Percentiles rank a stretch among this genome's conserved stretches.
Evolutionary conservation across 108 stramenopile species (phyloP).

Genomic region (Fragilariopsis cylindrus): DNA sequence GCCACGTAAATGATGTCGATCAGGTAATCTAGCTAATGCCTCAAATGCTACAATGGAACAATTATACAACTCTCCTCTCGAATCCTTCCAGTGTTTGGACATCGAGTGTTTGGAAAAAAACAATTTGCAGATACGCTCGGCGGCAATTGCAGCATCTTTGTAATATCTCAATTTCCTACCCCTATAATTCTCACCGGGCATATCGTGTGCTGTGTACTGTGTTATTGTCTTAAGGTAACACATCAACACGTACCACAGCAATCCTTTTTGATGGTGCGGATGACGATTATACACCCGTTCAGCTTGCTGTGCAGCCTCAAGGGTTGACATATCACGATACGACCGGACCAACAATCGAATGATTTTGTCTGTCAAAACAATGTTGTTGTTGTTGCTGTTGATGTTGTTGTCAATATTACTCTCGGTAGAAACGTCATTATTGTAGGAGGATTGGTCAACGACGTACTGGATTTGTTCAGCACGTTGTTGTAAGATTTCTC

Average conservation of each 20-base stretch:
- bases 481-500: slow-evolving; percentile 15
- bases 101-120: slow-evolving; percentile 8
- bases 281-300: slow-evolving; percentile 24
- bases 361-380: slow-evolving; percentile 23
- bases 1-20: not conserved
- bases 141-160: not conserved
- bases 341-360: slow-evolving; percentile 24
- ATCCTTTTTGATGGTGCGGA: slow-evolving; percentile 13
- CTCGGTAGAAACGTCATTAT: not conserved
- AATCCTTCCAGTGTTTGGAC: slow-evolving; percentile 8
- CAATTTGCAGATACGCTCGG: slow-evolving; percentile 23
- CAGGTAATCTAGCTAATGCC: slow-evolving; percentile 10
- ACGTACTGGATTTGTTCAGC: slow-evolving; percentile 22
- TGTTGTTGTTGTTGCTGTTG: not conserved
- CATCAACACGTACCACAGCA: slow-evolving; percentile 21
- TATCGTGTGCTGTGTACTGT: not conserved
- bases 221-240: slow-evolving; percentile 26
- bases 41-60: slow-evolving; percentile 25
- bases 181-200: not conserved
- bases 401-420: not conserved
- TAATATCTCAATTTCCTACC: not conserved
- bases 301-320: slow-evolving; percentile 15
- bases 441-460: slow-evolving; percentile 10
- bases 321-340: slow-evolving; percentile 20
- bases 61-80: slow-evolving; percentile 4